These are phyloP conservation scores for Jatropha podagrica DNA, from an alignment of 441 rosid genomes.

Conservation along the genomic window DNA sequence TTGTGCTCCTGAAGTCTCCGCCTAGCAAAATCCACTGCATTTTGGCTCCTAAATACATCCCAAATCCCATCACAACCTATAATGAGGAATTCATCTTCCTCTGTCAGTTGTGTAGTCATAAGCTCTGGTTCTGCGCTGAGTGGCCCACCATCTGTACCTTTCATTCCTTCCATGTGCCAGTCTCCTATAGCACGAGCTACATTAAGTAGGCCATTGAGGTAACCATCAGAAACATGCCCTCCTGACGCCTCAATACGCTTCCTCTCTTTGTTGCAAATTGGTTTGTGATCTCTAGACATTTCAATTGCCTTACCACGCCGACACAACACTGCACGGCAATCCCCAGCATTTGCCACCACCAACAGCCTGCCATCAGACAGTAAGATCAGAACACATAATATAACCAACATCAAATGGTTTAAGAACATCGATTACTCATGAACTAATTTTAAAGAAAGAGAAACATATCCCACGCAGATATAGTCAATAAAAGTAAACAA, in stretches of 20 bases:
- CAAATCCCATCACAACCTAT: slow-evolving; percentile 86
- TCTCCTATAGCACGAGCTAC: slow-evolving; percentile 88
- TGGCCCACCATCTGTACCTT: slow-evolving; percentile 64
- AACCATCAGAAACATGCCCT: slow-evolving; percentile 66
- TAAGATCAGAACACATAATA: neutral
- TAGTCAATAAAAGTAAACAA: neutral
- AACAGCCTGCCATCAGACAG: slow-evolving; percentile 45
- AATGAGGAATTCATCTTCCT: slow-evolving; percentile 83
- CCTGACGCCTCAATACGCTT: slow-evolving; percentile 72
- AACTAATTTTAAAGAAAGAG: neutral
- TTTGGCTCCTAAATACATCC: slow-evolving; percentile 89
- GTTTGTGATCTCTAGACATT: slow-evolving; percentile 91
- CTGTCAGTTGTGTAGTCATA: slow-evolving; percentile 46
- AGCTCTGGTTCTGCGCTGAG: slow-evolving; percentile 87
- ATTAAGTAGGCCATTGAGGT: slow-evolving; percentile 71
- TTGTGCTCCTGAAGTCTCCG: slow-evolving; percentile 81
- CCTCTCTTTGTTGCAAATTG: slow-evolving; percentile 53
- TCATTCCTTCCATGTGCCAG: slow-evolving; percentile 85
- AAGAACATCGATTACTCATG: neutral
- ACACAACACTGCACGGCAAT: slow-evolving; percentile 85
- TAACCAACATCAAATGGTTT: neutral
- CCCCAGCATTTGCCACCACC: slow-evolving; percentile 92
- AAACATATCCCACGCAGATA: neutral
- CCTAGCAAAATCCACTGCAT: slow-evolving; percentile 90
- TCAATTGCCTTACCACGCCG: slow-evolving; percentile 78